Evolutionary conservation across 768 basidiomycete genomes (phyloP).

Genomic region (Leccinum aurantiacum): DNA sequence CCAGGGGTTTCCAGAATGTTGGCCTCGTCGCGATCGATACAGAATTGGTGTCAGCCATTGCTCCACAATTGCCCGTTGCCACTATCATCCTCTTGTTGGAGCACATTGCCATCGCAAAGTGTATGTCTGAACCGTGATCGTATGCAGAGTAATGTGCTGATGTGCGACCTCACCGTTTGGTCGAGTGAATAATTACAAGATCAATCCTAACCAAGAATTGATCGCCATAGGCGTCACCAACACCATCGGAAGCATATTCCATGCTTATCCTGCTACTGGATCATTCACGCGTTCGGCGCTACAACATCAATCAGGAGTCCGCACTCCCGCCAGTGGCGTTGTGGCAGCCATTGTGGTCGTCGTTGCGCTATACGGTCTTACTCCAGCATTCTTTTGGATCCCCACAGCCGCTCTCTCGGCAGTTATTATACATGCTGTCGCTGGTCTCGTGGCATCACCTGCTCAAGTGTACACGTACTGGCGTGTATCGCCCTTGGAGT

Average conservation of each 20-base stretch:
- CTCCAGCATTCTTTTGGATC: conserved; percentile 90
- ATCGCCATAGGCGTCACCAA: conserved; percentile 98
- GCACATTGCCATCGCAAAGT: conserved; percentile 97
- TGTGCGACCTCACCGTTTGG: conserved; percentile 71
- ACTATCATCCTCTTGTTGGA: conserved; percentile 90
- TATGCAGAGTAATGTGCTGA: conserved; percentile 11
- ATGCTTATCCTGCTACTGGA: conserved; percentile 94
- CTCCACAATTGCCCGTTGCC: conserved; percentile 74
- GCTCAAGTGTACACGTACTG: conserved; percentile 83
- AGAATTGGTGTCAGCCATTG: conserved; percentile 64
- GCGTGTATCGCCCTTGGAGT: conserved; percentile 92
- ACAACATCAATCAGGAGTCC: conserved; percentile 95
- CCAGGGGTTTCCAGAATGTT: conserved; percentile 74
- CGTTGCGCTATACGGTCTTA: conserved; percentile 92
- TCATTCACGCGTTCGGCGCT: conserved; percentile 98
- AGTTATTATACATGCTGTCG: conserved; percentile 92
- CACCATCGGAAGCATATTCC: conserved; percentile 85
- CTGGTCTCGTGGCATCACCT: conserved; percentile 84
- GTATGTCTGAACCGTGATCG: conserved; percentile 40
- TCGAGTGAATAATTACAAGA: conserved; percentile 92
- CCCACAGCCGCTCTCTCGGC: conserved; percentile 83
- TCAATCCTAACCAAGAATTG: conserved; percentile 90
- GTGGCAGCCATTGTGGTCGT: conserved; percentile 85
- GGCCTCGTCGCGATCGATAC: conserved; percentile 44
- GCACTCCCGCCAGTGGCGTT: conserved; percentile 89